phyloP scores from a whole-genome alignment of 352 stramenopile genomes.

The Globisporangium camurandrum region DNA sequence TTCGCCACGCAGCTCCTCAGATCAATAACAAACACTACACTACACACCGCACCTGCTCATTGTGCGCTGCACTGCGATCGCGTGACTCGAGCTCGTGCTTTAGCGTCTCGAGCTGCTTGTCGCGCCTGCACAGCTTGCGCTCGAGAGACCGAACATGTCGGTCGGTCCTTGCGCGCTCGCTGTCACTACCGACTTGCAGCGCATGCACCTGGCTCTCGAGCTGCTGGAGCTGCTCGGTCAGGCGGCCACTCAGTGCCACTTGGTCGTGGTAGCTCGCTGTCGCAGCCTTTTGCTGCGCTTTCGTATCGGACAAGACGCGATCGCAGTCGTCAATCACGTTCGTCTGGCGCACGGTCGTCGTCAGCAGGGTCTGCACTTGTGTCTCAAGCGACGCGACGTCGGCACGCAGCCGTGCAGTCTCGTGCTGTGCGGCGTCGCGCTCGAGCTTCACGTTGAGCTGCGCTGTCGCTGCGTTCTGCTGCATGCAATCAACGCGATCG shows the following conservation, averaged over 20 bases:
- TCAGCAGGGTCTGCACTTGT: slow-evolving; percentile 42
- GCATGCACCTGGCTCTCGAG: slow-evolving; percentile 29
- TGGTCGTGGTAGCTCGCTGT: slow-evolving; percentile 40
- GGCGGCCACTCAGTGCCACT: slow-evolving; percentile 19
- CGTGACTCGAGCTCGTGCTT: slow-evolving; percentile 30
- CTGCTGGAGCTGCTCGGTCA: slow-evolving; percentile 24
- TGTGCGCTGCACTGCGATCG: slow-evolving; percentile 28
- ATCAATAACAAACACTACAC: background rate
- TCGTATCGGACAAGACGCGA: slow-evolving; percentile 36
- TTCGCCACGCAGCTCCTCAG: background rate
- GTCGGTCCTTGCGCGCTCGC: slow-evolving; percentile 18
- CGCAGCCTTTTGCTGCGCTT: slow-evolving; percentile 24
- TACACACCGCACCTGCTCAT: slow-evolving; percentile 30
- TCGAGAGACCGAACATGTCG: slow-evolving; percentile 25
- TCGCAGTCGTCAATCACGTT: slow-evolving; percentile 73
- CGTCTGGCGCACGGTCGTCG: slow-evolving; percentile 57
- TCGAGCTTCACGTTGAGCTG: slow-evolving; percentile 20
- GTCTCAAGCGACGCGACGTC: slow-evolving; percentile 27
- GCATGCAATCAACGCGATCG: slow-evolving; percentile 14
- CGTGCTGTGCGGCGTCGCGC: slow-evolving; percentile 17
- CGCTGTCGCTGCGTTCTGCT: slow-evolving; percentile 14
- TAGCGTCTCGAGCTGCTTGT: slow-evolving; percentile 34
- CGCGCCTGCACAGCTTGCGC: slow-evolving; percentile 35
- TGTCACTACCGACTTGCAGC: slow-evolving; percentile 12
- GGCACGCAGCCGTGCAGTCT: slow-evolving; percentile 20